Percentiles rank a stretch among this genome's conserved stretches.
Evolutionary conservation across 1,284 basidiomycete genomes (phyloP).

Genomic region (Irpex sp.): DNA sequence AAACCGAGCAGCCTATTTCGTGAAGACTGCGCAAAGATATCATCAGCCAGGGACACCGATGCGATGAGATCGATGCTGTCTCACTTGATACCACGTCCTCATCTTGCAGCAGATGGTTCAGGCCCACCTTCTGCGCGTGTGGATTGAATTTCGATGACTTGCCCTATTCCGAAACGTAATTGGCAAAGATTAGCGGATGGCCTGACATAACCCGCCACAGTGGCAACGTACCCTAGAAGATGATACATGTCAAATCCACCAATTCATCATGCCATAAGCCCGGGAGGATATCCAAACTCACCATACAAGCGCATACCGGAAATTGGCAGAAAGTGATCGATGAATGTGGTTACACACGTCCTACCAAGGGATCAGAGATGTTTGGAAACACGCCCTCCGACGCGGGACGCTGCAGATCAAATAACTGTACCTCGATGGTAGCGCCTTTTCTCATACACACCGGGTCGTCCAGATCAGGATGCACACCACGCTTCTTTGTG

Average conservation of each 20-base stretch:
- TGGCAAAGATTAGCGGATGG: slow-evolving; percentile 1
- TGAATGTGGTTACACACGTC: slow-evolving; percentile 92
- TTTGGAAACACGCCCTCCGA: slow-evolving; percentile 1
- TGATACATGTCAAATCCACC: not conserved
- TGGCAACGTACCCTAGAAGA: slow-evolving; percentile 23
- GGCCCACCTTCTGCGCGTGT: slow-evolving; percentile 91
- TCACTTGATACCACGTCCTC: slow-evolving; percentile 93
- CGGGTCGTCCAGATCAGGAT: slow-evolving; percentile 91
- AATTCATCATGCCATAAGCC: not conserved
- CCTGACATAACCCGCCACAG: slow-evolving; percentile 19
- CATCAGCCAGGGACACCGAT: not conserved
- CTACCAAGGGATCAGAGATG: slow-evolving; percentile 28
- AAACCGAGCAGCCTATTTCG: slow-evolving; percentile 24
- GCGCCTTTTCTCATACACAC: slow-evolving; percentile 90
- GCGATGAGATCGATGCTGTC: slow-evolving; percentile 29
- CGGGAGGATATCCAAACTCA: slow-evolving; percentile 32
- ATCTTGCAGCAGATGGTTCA: slow-evolving; percentile 85
- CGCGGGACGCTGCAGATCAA: not conserved
- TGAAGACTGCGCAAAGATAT: slow-evolving; percentile 28
- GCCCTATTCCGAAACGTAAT: slow-evolving; percentile 45
- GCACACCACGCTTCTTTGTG: slow-evolving; percentile 94
- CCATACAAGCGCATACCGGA: slow-evolving; percentile 91
- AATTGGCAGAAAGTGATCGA: slow-evolving; percentile 85
- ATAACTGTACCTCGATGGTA: slow-evolving; percentile 74
- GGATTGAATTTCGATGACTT: slow-evolving; percentile 90